phyloP scores from a whole-genome alignment of 352 stramenopile species.

The Phytophthora uliginosa region DNA sequence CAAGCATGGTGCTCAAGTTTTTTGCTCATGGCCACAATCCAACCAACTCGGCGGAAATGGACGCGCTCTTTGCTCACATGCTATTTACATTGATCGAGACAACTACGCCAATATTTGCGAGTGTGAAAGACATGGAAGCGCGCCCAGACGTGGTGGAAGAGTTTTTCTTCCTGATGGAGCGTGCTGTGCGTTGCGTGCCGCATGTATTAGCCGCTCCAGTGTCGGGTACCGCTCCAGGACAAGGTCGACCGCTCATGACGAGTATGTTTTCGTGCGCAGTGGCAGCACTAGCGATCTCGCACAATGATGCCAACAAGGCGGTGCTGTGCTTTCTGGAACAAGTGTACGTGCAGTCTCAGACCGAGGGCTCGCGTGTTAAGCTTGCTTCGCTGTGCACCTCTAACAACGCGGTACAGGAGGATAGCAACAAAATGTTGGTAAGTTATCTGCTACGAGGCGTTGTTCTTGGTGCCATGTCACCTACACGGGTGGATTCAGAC shows the following conservation, averaged over 20 bases:
- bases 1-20: conserved; percentile 89
- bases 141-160: conserved; percentile 97
- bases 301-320: conserved; percentile 96
- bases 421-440: conserved; percentile 63
- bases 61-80: conserved; percentile 64
- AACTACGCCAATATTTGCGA: conserved; percentile 90
- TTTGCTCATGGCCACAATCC: conserved; percentile 44
- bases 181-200: conserved; percentile 89
- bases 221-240: conserved; percentile 4
- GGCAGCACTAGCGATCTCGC: conserved; percentile 91
- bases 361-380: conserved; percentile 23
- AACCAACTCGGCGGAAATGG: conserved; percentile 44
- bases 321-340: conserved; percentile 95
- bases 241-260: conserved; percentile 61
- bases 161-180: conserved; percentile 96
- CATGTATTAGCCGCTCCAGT: conserved; percentile 64
- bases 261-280: conserved; percentile 89
- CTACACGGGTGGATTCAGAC: conserved; percentile 81
- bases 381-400: conserved; percentile 34
- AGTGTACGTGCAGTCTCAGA: conserved; percentile 37
- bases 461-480: conserved; percentile 68
- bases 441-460: conserved; percentile 70
- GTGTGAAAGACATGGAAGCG: conserved; percentile 58
- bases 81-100: conserved; percentile 73
- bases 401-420: conserved; percentile 14